These are phyloP conservation scores for Colletotrichum sp. DNA, from an alignment of 2,329 filamentous ascomycete species.

Conservation along the genomic window DNA sequence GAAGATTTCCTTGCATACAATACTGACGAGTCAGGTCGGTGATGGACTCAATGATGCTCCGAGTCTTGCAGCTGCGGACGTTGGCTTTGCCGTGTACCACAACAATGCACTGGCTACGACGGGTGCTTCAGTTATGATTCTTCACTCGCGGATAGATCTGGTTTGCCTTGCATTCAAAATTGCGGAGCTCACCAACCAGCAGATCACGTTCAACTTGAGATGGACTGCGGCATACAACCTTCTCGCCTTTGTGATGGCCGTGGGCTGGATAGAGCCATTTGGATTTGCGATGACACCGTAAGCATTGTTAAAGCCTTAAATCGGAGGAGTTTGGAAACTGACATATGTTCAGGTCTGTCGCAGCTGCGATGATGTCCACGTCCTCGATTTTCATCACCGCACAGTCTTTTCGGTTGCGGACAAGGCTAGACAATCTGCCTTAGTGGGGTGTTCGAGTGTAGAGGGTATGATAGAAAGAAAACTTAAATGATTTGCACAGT, in stretches of 20 bases:
- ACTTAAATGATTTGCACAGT: not conserved
- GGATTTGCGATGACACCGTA: not conserved
- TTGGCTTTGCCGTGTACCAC: not conserved
- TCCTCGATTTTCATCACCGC: not conserved
- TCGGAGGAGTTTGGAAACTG: rapidly evolving
- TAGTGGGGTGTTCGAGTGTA: not conserved
- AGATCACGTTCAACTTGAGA: not conserved
- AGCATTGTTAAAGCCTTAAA: not conserved
- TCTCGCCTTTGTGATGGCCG: not conserved
- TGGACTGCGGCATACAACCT: not conserved
- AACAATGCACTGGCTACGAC: not conserved
- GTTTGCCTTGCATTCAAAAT: not conserved
- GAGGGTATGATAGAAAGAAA: not conserved
- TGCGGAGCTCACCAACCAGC: not conserved
- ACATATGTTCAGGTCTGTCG: not conserved
- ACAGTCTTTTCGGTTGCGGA: not conserved
- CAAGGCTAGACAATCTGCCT: not conserved
- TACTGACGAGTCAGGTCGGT: not conserved
- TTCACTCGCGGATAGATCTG: not conserved
- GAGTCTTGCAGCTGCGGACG: not conserved
- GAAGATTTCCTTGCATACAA: not conserved
- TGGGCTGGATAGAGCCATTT: not conserved
- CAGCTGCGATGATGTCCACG: not conserved
- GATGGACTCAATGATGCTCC: not conserved
- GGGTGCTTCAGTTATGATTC: not conserved